Evolutionary conservation across 1,284 basidiomycete species (phyloP), one percentile per base, ranked within the genome.

Genomic region (Wolfiporia cocos): DNA sequence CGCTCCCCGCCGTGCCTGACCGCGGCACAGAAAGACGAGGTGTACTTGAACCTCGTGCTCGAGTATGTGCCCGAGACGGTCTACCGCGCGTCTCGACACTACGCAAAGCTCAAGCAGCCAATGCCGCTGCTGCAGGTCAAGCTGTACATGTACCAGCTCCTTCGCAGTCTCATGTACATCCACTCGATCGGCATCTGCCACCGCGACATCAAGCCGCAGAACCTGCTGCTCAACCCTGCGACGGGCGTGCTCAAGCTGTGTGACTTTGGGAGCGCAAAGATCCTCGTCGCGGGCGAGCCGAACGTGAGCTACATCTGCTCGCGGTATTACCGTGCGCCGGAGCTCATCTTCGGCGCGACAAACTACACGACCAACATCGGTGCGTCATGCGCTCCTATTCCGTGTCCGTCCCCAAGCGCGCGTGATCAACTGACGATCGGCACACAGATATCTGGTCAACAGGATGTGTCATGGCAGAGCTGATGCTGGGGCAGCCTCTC

Each of bases 291-390:
- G 11, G 94, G 94, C 44, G 95, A 99, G 66, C 96, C 95, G 47
- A 99, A 99, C 67, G 95, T 99, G 66, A 92, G 87, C 69, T 99
- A 99, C 70, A 99, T 99, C 63, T 99, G 95, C 73, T 99, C 95
- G 54, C 79, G 95, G 63, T 99, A 99, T 74, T 99, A 99, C 72
- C 86, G 95, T 55, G 96, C 95, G 39, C 96, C 95, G 18, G 95
- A 99, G 70, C 83, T 99, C 63, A 99, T 99, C 64, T 99, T 99
- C 64, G 95, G 95, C 41, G 95, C 95, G 28, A 99, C 96, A 47
- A 99, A 99, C 75, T 99, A 99, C 74, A 97, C 94, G n/a, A 99
- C 95, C 55, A 97, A 97, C 67, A 99, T 99, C 59, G 93, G 92
- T 91, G 54, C 55, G 86, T n/a, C n/a, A n/a, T n/a, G n/a, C 73